Evolutionary conservation across 495 filamentous ascomycete genomes (phyloP), one percentile per base, ranked within the genome.

Genomic region (Penicillium daleae): DNA sequence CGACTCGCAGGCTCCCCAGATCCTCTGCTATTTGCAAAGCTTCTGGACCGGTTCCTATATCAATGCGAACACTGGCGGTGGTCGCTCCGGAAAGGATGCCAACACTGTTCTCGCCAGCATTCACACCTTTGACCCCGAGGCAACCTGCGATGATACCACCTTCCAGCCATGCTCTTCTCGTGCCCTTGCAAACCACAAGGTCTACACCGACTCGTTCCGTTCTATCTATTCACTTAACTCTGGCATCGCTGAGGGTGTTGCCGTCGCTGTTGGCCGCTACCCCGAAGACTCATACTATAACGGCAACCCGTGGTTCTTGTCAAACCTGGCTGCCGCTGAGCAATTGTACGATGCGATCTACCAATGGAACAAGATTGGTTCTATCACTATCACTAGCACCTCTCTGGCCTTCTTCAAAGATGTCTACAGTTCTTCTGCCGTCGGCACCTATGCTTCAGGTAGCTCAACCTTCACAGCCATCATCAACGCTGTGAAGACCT

Each of bases 251-350:
- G 54, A 64, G 2, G 74, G 74, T 22, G 33, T 72, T 8, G 87
- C 87, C 7, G 80, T 88, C 31, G 86, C 88, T 17, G 81, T 90
- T 15, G 90, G 90, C 59, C 77, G 90, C 17, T 92, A 92, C 71
- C 74, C 87, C 2, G 88, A 90, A 64, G 90, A 92, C 59, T 65
- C 74, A 0, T 92, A 91, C 73, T 88, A 86, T 63, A 82, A 84
- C 61, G 88, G 87, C 22, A 87, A 89, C 72, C 86, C 86, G 2
- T 89, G 87, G 87, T 89, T 86, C 65, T 78, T 91, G 13, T 78
- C 77, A 62, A 90, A 86, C 2, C 74, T 88, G 37, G 86, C 85
- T 9, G 86, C 86, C 1, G 87, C 86, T 10, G 88, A 90, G 68
- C 82, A 83, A 66, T 78, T 90, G 31, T 90, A 90, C 65, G 85